Evolutionary conservation across 805 yeast species (phyloP), one percentile per base, ranked within the genome.

Genomic region (Candida mattraensis): DNA sequence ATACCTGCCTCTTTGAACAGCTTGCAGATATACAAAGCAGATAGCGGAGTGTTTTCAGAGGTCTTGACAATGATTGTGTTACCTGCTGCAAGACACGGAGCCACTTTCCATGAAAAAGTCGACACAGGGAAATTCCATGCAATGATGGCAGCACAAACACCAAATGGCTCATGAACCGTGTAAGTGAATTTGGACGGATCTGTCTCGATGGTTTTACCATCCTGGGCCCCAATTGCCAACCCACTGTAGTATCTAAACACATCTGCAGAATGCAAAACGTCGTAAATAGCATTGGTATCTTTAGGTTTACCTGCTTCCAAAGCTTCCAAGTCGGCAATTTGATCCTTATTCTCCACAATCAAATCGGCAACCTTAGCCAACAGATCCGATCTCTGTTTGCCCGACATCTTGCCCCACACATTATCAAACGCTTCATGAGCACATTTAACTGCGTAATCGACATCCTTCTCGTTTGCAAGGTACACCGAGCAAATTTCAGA

Each of bases 61-160:
- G 84, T 71, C 58, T 79, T 79, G 55, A 79, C 64, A 36, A 79
- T 76, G 49, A 76, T 65, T 33, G 82, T 69, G 64, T 78, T 78
- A 60, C 83, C 83, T 40, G 84, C 74, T 41, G 80, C 82, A 49
- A 78, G 63, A 47, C 81, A 82, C 30, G 86, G 84, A 44, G 80
- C 83, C 41, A 77, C 65, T 54, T 79, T 79, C 85, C 86, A 79
- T 23, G 80, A 64, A 62, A 77, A 73, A 71, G 80, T 79, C 54
- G 78, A 69, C 53, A 79, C 66, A 48, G 86, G 85, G 70, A 78
- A 79, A 59, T 79, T 79, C 86, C 85, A 79, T 50, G 86, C 84
- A 50, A 79, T 78, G 45, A 79, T 72, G 60, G 79, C 83, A 40
- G 81, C 84, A 65, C 83, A 78, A 29, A 79, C 84, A 53, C 84